Base-by-base conservation (phyloP, 2,329 filamentous ascomycete species). In the Fusarium torulosum region DNA sequence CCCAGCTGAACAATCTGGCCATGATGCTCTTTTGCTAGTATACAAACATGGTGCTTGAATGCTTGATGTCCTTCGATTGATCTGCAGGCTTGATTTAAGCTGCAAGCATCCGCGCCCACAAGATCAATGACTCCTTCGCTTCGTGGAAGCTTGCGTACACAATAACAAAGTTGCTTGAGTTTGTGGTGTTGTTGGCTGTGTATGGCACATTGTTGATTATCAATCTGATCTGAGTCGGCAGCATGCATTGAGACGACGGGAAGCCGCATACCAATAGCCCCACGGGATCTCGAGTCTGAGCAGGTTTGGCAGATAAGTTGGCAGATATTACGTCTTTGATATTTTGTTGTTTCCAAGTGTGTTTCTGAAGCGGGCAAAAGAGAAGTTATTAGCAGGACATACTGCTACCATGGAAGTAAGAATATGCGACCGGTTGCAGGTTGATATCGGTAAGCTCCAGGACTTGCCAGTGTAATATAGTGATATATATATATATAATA, bases 61-160 rank as follows among this genome's bases (percentile, higher is more conserved):
- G 10, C 7, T 43, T 21, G 38, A 38, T 29, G 15, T 20, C 42
- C 33, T 29, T 7, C 13, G 14, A 10, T 20, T 43, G 35, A 37
- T n/a, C 35, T n/a, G 35, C 17, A 37, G n/a, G 35, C 35, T 10
- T 37, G 35, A 50, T 47, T 47, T 21, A 27, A 29, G 4, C 27
- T 67, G 65, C 51, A 66, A 44, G 29, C 35, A 47, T 15, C 65
- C 65, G 51, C 4, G 25, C 35, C 40, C 51, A 69, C 51, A 62
- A 31, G 47, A 58, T 53, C 19, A 23, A 53, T 45, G 35, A 43
- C 41, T 64, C 31, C 31, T 23, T 59, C 14, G 11, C 15, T 41
- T 49, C 29, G 43, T 66, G 40, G 11, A 29, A 61, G 40, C 17
- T n/a, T n/a, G 31, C 31, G 23, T 15, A 33, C 13, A 42, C 21